These are phyloP conservation scores for Arthrinium phaeospermum DNA, from an alignment of 2,329 filamentous ascomycete genomes.

Conservation along the genomic window DNA sequence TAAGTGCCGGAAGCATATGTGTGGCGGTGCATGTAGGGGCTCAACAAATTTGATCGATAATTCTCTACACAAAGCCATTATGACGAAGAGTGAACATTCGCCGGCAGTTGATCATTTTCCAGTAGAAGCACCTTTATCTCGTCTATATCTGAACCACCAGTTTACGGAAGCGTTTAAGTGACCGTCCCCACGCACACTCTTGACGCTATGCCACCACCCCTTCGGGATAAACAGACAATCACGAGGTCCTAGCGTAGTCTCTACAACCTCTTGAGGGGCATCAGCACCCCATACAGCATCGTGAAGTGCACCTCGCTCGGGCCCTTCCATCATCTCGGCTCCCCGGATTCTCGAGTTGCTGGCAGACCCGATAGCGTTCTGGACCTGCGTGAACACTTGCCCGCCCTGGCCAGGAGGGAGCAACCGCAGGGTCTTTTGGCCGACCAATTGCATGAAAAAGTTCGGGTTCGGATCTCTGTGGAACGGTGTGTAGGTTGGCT, in stretches of 20 bases:
- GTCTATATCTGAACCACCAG: slow-evolving; percentile 75
- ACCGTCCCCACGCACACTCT: slow-evolving; percentile 57
- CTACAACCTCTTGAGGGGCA: slow-evolving; percentile 42
- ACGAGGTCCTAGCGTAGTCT: slow-evolving; percentile 65
- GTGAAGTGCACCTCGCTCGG: slow-evolving; percentile 71
- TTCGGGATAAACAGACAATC: slow-evolving; percentile 81
- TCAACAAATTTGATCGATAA: too few species aligned
- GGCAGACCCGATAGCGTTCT: slow-evolving; percentile 43
- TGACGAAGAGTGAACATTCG: too few species aligned
- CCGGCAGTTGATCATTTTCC: background rate
- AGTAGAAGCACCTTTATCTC: background rate
- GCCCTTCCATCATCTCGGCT: slow-evolving; percentile 89
- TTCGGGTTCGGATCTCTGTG: slow-evolving; percentile 96
- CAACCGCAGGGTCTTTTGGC: slow-evolving; percentile 75
- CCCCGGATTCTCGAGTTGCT: slow-evolving; percentile 66
- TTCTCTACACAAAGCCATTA: background rate
- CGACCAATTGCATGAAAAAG: slow-evolving; percentile 81
- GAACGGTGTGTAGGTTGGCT: slow-evolving; percentile 87
- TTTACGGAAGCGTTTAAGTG: slow-evolving; percentile 60
- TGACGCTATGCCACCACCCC: slow-evolving; percentile 88
- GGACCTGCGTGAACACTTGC: slow-evolving; percentile 63
- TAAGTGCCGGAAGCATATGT: too few species aligned
- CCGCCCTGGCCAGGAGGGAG: slow-evolving; percentile 69
- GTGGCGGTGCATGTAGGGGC: too few species aligned
- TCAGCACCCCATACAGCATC: slow-evolving; percentile 69